Evolutionary conservation across 257 asterid genomes (phyloP).

Genomic region (Scutellaria baicalensis): DNA sequence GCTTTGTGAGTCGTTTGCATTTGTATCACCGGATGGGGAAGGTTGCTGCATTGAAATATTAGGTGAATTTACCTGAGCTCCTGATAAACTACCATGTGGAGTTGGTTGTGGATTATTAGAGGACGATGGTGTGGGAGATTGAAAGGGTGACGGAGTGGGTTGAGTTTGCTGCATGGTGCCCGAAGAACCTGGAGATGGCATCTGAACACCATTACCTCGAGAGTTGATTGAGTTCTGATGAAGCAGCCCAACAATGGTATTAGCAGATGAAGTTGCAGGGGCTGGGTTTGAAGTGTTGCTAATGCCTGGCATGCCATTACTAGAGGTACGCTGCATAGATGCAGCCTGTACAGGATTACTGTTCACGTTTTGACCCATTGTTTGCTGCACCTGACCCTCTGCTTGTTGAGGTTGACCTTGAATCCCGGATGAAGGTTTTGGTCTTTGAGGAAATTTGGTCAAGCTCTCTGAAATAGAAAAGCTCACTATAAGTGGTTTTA

Average conservation of each 20-base stretch:
- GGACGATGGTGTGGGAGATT: constrained; percentile 63
- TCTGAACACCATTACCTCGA: constrained; percentile 49
- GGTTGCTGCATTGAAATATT: constrained; percentile 60
- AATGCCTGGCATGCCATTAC: constrained; percentile 41
- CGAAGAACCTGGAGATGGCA: constrained; percentile 73
- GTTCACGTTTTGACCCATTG: constrained; percentile 38
- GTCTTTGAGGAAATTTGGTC: constrained; percentile 58
- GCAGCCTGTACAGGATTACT: constrained; percentile 31
- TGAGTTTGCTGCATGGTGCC: constrained; percentile 47
- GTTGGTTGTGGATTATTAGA: constrained; percentile 57
- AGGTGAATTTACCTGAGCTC: constrained; percentile 49
- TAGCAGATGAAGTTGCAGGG: constrained; percentile 39
- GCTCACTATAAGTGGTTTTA: too few relatives aligned
- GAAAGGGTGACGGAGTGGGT: constrained; percentile 52
- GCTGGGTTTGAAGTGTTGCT: constrained; percentile 33
- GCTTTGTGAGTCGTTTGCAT: constrained; percentile 68
- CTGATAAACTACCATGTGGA: constrained; percentile 43
- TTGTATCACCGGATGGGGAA: constrained; percentile 44
- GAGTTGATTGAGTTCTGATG: constrained; percentile 81
- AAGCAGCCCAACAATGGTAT: constrained; percentile 42
- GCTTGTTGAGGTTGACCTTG: constrained; percentile 56
- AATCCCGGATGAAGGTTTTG: constrained; percentile 37
- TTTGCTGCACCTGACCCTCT: constrained; percentile 43
- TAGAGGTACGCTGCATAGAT: constrained; percentile 40
- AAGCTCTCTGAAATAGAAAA: constrained; percentile 53